A percentile compares a stretch with the other conserved stretches of the same genome.
Evolutionary conservation across 148 eudicot genomes (phyloP).

Genomic region (Suaeda aralocaspica): DNA sequence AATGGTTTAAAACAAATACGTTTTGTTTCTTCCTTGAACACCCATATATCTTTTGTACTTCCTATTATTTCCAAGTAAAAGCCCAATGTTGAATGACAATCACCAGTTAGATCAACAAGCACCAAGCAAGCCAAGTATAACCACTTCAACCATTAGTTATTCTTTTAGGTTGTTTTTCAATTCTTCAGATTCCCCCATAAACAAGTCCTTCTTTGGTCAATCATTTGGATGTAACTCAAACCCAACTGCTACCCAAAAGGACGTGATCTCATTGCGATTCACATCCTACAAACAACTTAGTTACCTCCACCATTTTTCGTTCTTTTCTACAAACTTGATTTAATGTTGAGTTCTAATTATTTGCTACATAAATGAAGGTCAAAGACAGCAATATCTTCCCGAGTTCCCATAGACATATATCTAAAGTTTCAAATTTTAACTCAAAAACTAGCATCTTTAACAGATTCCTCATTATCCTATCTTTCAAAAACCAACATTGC

Average conservation of each 20-base stretch:
- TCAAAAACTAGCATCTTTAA: not conserved
- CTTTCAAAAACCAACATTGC: not conserved
- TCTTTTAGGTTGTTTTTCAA: not conserved
- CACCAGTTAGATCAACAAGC: not conserved
- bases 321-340: not conserved
- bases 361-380: not conserved
- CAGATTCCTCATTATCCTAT: not conserved
- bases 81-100: not conserved
- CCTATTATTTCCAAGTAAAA: no score
- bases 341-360: not conserved
- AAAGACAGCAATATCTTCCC: not conserved
- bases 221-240: not conserved
- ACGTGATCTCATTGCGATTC: not conserved
- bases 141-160: not conserved
- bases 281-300: not conserved
- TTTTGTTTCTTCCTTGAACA: no score
- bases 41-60: no score
- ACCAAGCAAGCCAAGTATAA: not conserved
- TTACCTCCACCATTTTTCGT: not conserved
- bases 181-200: not conserved
- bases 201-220: not conserved
- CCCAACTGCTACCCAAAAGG: not conserved
- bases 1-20: no score
- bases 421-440: not conserved
- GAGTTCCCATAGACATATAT: not conserved